Evolutionary conservation across 768 basidiomycete species (phyloP).

Genomic region (Pleurotus tuber-regium): DNA sequence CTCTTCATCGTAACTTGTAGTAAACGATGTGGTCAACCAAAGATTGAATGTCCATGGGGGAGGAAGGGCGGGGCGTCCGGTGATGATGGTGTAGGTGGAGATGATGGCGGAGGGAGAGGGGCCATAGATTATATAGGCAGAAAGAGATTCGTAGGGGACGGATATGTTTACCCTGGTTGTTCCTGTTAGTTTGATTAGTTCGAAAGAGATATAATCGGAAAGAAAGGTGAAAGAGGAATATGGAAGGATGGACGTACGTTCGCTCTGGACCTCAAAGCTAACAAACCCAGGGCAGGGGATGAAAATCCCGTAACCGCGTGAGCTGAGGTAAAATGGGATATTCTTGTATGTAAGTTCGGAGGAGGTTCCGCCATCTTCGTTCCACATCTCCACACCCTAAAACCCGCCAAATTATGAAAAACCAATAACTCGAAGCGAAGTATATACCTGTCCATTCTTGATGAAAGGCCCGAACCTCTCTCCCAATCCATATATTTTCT

Average conservation of each 20-base stretch:
- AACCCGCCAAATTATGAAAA: neutral
- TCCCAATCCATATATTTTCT: conserved; percentile 45
- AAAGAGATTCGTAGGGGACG: conserved; percentile 36
- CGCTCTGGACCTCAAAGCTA: conserved; percentile 43
- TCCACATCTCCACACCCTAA: conserved; percentile 40
- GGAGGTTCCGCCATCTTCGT: conserved; percentile 42
- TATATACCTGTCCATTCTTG: conserved; percentile 39
- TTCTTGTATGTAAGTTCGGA: conserved; percentile 33
- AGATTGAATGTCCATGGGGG: conserved; percentile 49
- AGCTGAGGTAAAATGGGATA: conserved; percentile 36
- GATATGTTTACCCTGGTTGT: conserved; percentile 29
- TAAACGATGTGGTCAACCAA: conserved; percentile 48
- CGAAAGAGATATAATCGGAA: conserved; percentile 15
- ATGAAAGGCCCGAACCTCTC: conserved; percentile 46
- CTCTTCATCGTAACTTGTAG: conserved; percentile 40
- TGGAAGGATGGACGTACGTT: conserved; percentile 34
- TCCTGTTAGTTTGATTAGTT: conserved; percentile 17
- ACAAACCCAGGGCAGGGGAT: conserved; percentile 45
- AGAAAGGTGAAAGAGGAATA: conserved; percentile 24
- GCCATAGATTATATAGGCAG: conserved; percentile 42
- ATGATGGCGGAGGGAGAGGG: conserved; percentile 28
- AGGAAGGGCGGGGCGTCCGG: conserved; percentile 41
- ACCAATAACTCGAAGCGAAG: neutral
- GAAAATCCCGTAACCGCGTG: conserved; percentile 44
- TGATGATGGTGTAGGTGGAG: conserved; percentile 31